These are phyloP conservation scores for Pneumocystis jirovecii DNA, from an alignment of 1,139 yeast genomes.

Conservation along the genomic window DNA sequence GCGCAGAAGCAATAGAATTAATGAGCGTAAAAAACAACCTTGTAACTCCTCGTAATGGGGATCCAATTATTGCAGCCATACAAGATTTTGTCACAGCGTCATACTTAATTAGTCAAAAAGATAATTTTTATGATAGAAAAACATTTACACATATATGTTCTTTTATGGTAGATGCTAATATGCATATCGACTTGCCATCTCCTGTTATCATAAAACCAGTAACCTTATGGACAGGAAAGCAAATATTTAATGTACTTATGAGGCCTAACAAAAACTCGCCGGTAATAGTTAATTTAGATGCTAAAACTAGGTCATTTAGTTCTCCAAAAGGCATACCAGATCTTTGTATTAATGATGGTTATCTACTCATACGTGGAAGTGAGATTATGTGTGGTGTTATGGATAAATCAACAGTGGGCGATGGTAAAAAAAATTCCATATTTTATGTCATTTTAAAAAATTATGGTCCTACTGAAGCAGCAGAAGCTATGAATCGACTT, in stretches of 20 bases:
- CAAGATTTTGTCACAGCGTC: slow-evolving; percentile 98
- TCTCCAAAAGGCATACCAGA: slow-evolving; percentile 64
- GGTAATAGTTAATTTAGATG: slow-evolving; percentile 80
- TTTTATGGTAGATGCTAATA: slow-evolving; percentile 90
- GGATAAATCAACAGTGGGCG: slow-evolving; percentile 95
- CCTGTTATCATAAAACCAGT: slow-evolving; percentile 86
- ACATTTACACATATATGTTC: slow-evolving; percentile 66
- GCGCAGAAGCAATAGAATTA: slow-evolving; percentile 91
- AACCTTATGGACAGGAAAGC: slow-evolving; percentile 93
- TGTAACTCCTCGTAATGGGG: slow-evolving; percentile 93
- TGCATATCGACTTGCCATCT: slow-evolving; percentile 85
- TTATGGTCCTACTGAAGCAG: slow-evolving; percentile 91
- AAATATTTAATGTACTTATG: slow-evolving; percentile 74
- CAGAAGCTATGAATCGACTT: slow-evolving; percentile 94
- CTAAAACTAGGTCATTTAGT: slow-evolving; percentile 75
- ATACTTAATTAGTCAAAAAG: slow-evolving; percentile 80
- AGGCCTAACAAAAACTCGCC: slow-evolving; percentile 63
- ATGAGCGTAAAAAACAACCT: slow-evolving; percentile 97
- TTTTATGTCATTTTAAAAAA: slow-evolving; percentile 90
- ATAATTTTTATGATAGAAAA: slow-evolving; percentile 80
- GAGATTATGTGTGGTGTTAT: slow-evolving; percentile 81
- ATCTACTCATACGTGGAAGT: slow-evolving; percentile 77
- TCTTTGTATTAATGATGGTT: slow-evolving; percentile 97
- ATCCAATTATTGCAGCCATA: slow-evolving; percentile 97
- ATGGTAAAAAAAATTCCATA: slow-evolving; percentile 94